Evolutionary conservation across 139 green algal genomes (phyloP), one percentile per base, ranked within the genome.

Genomic region (Nannochloris sp.): DNA sequence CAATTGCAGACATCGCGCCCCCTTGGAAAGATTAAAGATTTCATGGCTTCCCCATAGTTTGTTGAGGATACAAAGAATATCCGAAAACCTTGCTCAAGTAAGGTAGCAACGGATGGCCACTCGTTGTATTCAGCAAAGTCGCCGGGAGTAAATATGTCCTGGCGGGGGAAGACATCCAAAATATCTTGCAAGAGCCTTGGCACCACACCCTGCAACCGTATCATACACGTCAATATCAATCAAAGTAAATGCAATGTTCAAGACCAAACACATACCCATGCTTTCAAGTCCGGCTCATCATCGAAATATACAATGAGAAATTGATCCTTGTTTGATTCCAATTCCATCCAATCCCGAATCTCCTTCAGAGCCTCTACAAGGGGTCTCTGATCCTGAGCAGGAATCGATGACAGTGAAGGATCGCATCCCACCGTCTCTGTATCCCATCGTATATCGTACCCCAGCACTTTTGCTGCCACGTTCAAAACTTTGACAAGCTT

Each of bases 381-480:
- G 16, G 58, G 67, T 50, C 85, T 68, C 73, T 91, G 82, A 37
- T 84, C 77, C 5, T 43, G n/a, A 5, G 74, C 54, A 5, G 78
- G 75, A 24, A 92, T 87, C 21, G 75, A 86, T 9, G 67, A 82
- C 23, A 89, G 65, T 37, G 65, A 81, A 46, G 85, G 85, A 27
- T 70, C 49, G 55, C 85, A 92, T 11, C 85, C 85, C n/a, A 91
- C 54, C 8, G 81, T 88, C 64, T 90, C 85, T 14, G 78, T 78
- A 77, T 92, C 85, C 85, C 85, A 90, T 14, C 55, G 48, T 21
- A 87, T 71, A 46, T 50, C 56, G 24, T 68, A 46, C 1, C 73
- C 67, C 49, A 87, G 58, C 69, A 88, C 67, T 57, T 70, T 78
- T 53, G 80, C 75, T 2, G 87, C 48, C 10, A 75, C 19, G 66